Conservation (phyloP, 306 rosid species). For the barrel medic (Medicago truncatula) region MtrunA17r5.0-ANR NC_053049.1:42474501-42475000, state of each 20-base stretch:
- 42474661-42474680: neutral
- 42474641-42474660: neutral
- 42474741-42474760: neutral
- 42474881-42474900: neutral
- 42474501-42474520: no score
- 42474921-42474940: neutral
- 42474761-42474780: conserved; percentile 11
- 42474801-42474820: neutral
- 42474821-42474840: neutral
- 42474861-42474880: no score
- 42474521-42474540: no score
- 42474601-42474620: neutral
- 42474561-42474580: neutral
- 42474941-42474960: neutral
- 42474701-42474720: neutral
- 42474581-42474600: neutral
- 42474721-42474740: neutral
- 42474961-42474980: no score
- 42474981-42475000: neutral
- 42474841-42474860: neutral
- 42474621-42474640: neutral
- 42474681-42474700: neutral
- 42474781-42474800: neutral
- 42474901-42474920: neutral
- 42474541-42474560: no score